Conservation (phyloP, 108 stramenopile genomes). For the Thalassiosira profunda region DNA sequence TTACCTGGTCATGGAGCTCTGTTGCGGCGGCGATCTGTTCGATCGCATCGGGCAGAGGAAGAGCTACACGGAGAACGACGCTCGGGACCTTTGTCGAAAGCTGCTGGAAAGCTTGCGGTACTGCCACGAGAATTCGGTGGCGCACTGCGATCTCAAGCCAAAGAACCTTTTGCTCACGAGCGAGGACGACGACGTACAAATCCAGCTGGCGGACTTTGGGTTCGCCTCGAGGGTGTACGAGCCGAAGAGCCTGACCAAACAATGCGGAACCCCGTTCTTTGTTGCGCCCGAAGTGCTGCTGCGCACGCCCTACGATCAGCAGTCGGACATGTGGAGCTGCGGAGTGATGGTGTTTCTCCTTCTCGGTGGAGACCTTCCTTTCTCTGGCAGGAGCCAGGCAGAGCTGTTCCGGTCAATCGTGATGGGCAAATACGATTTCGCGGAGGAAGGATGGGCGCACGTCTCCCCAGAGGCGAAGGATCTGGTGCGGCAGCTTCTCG, state of each 20-base stretch:
- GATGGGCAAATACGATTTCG: conserved; percentile 73
- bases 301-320: conserved; percentile 75
- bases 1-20: conserved; percentile 91
- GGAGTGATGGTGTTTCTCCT: conserved; percentile 96
- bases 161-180: conserved; percentile 85
- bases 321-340: conserved; percentile 97
- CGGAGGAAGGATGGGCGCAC: conserved; percentile 67
- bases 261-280: conserved; percentile 95
- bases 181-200: conserved; percentile 79
- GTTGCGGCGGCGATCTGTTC: conserved; percentile 93
- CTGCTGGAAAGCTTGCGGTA: conserved; percentile 81
- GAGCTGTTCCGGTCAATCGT: conserved; percentile 81
- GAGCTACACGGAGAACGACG: conserved; percentile 86
- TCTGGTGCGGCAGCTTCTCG: conserved; percentile 71
- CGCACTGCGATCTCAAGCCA: conserved; percentile 93
- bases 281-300: conserved; percentile 97
- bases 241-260: conserved; percentile 73
- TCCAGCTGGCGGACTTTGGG: conserved; percentile 94
- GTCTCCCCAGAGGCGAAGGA: conserved; percentile 91
- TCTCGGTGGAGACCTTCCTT: conserved; percentile 90
- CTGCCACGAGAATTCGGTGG: conserved; percentile 77
- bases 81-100: conserved; percentile 79
- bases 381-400: conserved; percentile 77
- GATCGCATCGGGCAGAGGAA: conserved; percentile 91
- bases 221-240: conserved; percentile 86